Percentiles rank a stretch among this genome's conserved stretches.
These are phyloP conservation scores for Kwoniella dejecticola DNA, from an alignment of 768 basidiomycete species.

Conservation along the genomic window DNA sequence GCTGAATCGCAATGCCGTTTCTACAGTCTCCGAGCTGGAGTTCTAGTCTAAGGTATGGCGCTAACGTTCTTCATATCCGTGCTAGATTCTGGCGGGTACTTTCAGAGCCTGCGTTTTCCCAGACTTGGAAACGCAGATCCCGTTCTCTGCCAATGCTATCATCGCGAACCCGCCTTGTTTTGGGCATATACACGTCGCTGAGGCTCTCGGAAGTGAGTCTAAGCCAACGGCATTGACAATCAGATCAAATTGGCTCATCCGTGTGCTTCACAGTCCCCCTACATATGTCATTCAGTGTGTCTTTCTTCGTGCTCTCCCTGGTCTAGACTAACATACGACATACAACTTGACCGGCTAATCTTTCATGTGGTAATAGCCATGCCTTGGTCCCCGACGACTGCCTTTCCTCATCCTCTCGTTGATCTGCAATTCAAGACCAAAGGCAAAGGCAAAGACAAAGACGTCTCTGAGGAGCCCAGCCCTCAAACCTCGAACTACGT, in stretches of 20 bases:
- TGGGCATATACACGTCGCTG: constrained; percentile 37
- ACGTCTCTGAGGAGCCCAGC: too few relatives aligned
- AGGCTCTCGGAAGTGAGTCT: constrained; percentile 18
- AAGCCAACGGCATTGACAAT: too few relatives aligned
- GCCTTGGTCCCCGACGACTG: constrained; percentile 64
- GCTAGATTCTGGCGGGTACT: constrained; percentile 53
- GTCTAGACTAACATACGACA: too few relatives aligned
- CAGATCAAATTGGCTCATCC: too few relatives aligned
- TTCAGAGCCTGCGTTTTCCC: constrained; percentile 34
- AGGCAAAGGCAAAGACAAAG: too few relatives aligned
- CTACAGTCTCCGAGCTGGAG: too few relatives aligned
- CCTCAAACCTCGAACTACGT: constrained; percentile 56
- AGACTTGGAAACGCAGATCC: constrained; percentile 17
- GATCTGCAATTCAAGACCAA: constrained; percentile 57
- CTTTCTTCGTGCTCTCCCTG: too few relatives aligned
- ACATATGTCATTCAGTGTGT: constrained; percentile 57
- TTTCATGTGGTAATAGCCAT: constrained; percentile 59
- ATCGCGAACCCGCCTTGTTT: constrained; percentile 33
- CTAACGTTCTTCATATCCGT: neutral
- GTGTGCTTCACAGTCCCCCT: constrained; percentile 33
- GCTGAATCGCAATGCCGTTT: too few relatives aligned
- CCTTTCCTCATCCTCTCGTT: constrained; percentile 66
- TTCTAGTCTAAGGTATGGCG: too few relatives aligned
- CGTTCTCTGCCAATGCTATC: constrained; percentile 38
- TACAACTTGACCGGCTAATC: too few relatives aligned